Percentiles rank a stretch among this genome's conserved stretches.
Evolutionary conservation across 306 rosid species (phyloP).

Genomic region (Pachyrhizus erosus): DNA sequence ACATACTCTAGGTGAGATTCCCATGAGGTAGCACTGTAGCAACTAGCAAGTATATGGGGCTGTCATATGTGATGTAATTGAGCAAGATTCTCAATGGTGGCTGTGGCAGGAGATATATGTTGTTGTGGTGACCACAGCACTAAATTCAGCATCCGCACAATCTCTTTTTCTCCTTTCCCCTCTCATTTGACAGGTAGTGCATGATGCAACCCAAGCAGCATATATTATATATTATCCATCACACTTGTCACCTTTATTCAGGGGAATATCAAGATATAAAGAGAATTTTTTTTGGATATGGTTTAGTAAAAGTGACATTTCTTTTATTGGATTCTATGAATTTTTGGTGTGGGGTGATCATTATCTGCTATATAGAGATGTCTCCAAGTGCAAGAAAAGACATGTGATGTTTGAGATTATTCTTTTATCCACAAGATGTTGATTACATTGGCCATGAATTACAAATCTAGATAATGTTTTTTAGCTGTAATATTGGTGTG

Average conservation of each 20-base stretch:
- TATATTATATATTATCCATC: not conserved
- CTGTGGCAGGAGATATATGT: slow-evolving; percentile 28
- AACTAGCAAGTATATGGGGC: not conserved
- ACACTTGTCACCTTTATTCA: not conserved
- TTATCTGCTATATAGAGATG: not conserved
- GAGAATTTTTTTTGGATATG: not conserved
- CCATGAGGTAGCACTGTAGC: too few species aligned
- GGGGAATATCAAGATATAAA: slow-evolving; percentile 7
- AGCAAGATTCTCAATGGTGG: slow-evolving; percentile 15
- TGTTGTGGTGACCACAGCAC: slow-evolving; percentile 10
- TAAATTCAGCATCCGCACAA: not conserved
- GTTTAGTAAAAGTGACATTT: not conserved
- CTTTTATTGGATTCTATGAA: not conserved
- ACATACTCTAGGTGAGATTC: not conserved
- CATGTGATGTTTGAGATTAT: too few species aligned
- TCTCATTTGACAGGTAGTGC: not conserved
- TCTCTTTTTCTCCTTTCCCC: not conserved
- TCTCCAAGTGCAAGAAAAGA: too few species aligned
- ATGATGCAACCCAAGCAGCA: not conserved
- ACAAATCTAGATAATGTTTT: too few species aligned
- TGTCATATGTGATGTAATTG: not conserved
- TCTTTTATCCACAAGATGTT: too few species aligned
- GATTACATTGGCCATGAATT: too few species aligned
- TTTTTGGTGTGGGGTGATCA: not conserved
- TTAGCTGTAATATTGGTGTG: too few species aligned